Conservation (phyloP, 805 yeast species). For the Priceomyces melissophilus region DNA sequence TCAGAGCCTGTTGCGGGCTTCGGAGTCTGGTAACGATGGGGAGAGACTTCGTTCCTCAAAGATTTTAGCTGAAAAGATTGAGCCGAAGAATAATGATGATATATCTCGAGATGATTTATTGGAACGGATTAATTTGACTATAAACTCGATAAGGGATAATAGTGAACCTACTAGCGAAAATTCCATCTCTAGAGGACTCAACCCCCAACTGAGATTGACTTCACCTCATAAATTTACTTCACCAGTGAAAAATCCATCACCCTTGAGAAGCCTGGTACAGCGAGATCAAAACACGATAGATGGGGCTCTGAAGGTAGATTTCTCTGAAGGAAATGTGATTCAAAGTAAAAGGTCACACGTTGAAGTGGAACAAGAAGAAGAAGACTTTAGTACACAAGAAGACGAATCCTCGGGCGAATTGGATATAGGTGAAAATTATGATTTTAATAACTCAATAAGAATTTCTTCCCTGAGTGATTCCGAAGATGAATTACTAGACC, state of each 20-base stretch:
- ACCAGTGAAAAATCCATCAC: slow-evolving; percentile 4
- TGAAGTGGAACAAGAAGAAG: background rate
- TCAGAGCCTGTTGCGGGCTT: too few relatives aligned
- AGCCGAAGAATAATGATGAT: slow-evolving; percentile 5
- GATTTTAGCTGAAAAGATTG: background rate
- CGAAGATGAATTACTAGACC: slow-evolving; percentile 16
- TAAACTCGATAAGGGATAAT: slow-evolving; percentile 13
- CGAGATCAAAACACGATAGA: too few relatives aligned
- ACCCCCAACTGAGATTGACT: background rate
- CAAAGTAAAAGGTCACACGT: too few relatives aligned
- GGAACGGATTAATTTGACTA: slow-evolving; percentile 23
- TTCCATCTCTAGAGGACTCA: background rate
- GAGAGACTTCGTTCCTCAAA: background rate
- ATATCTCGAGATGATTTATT: slow-evolving; percentile 17
- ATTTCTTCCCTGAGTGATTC: slow-evolving; percentile 14
- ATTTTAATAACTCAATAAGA: background rate
- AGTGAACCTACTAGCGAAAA: background rate
- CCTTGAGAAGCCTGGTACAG: background rate
- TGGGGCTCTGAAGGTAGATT: too few relatives aligned
- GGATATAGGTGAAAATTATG: too few relatives aligned
- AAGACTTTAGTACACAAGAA: background rate
- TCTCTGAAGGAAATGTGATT: too few relatives aligned
- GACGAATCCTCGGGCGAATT: background rate
- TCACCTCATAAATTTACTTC: slow-evolving; percentile 1
- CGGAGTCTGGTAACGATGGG: background rate